phyloP scores from a whole-genome alignment of 164 flowering plant genomes.

The Echeveria elegans region DNA sequence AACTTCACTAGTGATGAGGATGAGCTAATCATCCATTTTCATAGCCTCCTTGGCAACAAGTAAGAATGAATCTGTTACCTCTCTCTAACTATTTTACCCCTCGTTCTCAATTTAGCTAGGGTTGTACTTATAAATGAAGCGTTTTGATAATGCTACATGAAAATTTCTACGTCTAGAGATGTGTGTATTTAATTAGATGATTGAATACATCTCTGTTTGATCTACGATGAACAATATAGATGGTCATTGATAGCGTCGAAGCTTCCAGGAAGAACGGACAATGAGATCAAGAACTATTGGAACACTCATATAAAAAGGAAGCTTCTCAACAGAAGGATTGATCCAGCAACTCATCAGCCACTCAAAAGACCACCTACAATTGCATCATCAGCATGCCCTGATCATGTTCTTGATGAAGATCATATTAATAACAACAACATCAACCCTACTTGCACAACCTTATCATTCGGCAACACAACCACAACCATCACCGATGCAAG shows the following conservation, averaged over 20 bases:
- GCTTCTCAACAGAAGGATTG: background rate
- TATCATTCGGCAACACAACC: background rate
- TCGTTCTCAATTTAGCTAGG: background rate
- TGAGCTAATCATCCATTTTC: slow-evolving; percentile 6
- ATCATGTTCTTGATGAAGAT: background rate
- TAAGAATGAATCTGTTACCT: background rate
- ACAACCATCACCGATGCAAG: background rate
- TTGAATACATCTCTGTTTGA: background rate
- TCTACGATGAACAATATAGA: background rate
- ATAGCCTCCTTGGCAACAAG: slow-evolving; percentile 2
- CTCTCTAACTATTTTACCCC: background rate
- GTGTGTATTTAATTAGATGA: background rate
- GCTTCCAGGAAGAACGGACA: slow-evolving; percentile 5
- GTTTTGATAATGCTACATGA: too few relatives aligned
- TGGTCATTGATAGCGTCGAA: slow-evolving; percentile 4
- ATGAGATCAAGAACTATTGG: slow-evolving; percentile 6
- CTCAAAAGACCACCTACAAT: background rate
- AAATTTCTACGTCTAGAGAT: too few relatives aligned
- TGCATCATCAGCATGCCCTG: background rate
- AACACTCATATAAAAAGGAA: slow-evolving; percentile 4
- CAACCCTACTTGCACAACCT: background rate
- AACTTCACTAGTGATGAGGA: background rate
- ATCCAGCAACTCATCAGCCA: background rate
- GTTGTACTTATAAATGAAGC: background rate
- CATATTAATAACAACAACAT: background rate